Evolutionary conservation across 1,139 yeast genomes (phyloP).

Genomic region (Wickerhamiella pararugosa): DNA sequence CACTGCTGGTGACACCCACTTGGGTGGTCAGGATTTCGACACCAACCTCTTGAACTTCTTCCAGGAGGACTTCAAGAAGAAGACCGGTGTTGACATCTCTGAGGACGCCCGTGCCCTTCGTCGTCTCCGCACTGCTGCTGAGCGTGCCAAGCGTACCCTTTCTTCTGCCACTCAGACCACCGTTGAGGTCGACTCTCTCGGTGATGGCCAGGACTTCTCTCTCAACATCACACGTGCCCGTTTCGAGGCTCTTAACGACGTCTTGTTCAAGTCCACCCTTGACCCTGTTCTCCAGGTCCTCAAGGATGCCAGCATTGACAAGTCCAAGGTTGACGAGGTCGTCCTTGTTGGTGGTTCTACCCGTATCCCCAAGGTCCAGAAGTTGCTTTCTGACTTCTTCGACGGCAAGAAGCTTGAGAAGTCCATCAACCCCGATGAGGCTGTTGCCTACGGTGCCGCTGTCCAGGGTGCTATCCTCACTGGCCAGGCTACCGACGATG

Average conservation of each 20-base stretch:
- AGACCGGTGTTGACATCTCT: slow-evolving; percentile 61
- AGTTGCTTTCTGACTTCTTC: slow-evolving; percentile 71
- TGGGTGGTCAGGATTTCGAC: slow-evolving; percentile 95
- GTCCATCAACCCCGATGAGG: slow-evolving; percentile 87
- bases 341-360: slow-evolving; percentile 89
- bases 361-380: slow-evolving; percentile 88
- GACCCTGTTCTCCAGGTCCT: slow-evolving; percentile 79
- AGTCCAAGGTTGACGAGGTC: slow-evolving; percentile 68
- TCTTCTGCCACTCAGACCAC: slow-evolving; percentile 80
- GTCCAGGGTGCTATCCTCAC: slow-evolving; percentile 99
- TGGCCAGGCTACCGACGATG: slow-evolving; percentile 94
- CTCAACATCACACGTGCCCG: slow-evolving; percentile 79
- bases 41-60: slow-evolving; percentile 67
- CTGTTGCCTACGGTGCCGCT: slow-evolving; percentile 98
- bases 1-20: slow-evolving; percentile 96
- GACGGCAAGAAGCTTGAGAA: slow-evolving; percentile 85
- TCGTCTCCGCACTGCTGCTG: slow-evolving; percentile 83
- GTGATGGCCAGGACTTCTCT: slow-evolving; percentile 70
- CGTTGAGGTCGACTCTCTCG: slow-evolving; percentile 71
- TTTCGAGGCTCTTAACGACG: slow-evolving; percentile 78
- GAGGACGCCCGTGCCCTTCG: slow-evolving; percentile 70
- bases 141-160: slow-evolving; percentile 82
- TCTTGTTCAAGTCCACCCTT: slow-evolving; percentile 69
- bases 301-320: slow-evolving; percentile 66
- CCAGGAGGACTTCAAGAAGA: slow-evolving; percentile 73